Percentiles rank a stretch among this genome's conserved stretches.
These are phyloP conservation scores for Microascus cirrosus DNA, from an alignment of 2,329 filamentous ascomycete genomes.

Conservation along the genomic window DNA sequence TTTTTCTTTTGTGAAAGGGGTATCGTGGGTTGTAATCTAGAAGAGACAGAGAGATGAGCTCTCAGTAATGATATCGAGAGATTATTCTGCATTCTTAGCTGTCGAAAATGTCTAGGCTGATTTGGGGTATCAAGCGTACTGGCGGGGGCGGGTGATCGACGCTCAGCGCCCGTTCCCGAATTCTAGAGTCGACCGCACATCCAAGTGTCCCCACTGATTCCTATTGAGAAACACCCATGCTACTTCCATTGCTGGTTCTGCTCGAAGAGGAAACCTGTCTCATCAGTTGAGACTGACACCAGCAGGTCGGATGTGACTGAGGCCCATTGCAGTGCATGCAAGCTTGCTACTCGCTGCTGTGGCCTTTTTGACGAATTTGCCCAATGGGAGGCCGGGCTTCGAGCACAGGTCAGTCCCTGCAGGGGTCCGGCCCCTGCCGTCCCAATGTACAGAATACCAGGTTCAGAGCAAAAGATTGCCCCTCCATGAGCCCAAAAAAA, in stretches of 20 bases:
- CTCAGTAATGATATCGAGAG: not conserved
- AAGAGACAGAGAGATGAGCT: not conserved
- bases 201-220: too few species aligned
- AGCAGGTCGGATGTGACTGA: too few species aligned
- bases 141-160: not conserved
- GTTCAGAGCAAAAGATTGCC: not conserved
- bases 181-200: too few species aligned
- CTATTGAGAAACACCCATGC: too few species aligned
- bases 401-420: not conserved
- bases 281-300: too few species aligned
- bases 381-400: not conserved
- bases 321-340: too few species aligned
- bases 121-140: not conserved
- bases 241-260: too few species aligned
- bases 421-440: not conserved
- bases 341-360: not conserved
- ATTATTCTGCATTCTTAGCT: not conserved
- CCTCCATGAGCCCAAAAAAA: not conserved
- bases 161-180: too few species aligned
- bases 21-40: not conserved
- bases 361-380: not conserved
- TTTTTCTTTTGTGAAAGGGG: not conserved
- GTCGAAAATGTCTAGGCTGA: not conserved
- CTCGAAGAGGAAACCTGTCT: too few species aligned
- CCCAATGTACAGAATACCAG: not conserved